Base-by-base conservation (phyloP, 176 grass and related monocot species). In the Tillandsia leiboldiana region DNA sequence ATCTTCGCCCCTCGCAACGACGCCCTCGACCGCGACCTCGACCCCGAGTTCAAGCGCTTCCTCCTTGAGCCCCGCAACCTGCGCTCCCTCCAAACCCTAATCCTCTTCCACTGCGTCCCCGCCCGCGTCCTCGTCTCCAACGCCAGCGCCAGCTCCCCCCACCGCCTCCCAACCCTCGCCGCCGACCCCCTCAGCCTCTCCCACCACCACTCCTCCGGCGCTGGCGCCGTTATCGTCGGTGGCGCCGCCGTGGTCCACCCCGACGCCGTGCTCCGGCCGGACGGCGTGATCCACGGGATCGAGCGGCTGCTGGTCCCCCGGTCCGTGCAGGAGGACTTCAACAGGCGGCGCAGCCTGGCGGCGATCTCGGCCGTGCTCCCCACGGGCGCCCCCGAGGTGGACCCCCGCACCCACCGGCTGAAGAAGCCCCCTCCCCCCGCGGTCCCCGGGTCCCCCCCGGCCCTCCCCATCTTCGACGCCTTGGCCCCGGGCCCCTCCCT, bases 281-380 rank as follows among this genome's bases (percentile, higher is more conserved):
- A 95, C 61, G 91, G 84, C 48, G 87, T 95, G 0, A 95, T 90
- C 50, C 87, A 95, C 23, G 84, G 91, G 22, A 72, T 95, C 51
- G 87, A 90, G 72, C 75, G 68, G 0, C 72, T 96, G 11, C 77
- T 96, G 0, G 76, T 96, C 12, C 87, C 85, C 2, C 56, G 74
- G 11, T 88, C 87, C 12, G 84, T 96, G 3, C 91, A 91, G 77
- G 91, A 91, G 65, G 87, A 79, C 70, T 96, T 96, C 82, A 96
- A 96, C 82, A 77, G 80, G 11, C 80, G 87, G 14, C 76, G 85
- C 8, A 91, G 77, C 76, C 87, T 96, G 10, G 87, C 87, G 4
- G 65, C 77, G 3, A 88, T 91, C 75, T 80, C 85, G 1, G 87
- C 85, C 0, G 73, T 83, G 58, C 72, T 81, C 48, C 91, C 87